Base-by-base conservation (phyloP, 1,284 basidiomycete genomes). In the Cryptococcus sp. region DNA sequence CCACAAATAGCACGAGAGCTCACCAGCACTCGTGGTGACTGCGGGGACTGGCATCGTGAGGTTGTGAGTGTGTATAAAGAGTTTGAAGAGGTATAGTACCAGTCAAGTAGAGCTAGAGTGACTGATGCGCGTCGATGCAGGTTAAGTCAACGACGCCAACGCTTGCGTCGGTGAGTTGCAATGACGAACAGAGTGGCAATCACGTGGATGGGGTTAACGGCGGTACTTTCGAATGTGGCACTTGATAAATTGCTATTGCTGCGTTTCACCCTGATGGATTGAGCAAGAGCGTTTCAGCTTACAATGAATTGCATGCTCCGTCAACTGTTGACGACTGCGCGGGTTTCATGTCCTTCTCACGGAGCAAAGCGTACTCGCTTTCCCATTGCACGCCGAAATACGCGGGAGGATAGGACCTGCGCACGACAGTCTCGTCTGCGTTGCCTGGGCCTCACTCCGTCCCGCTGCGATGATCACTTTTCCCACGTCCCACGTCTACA, bases 11-110 rank as follows among this genome's bases (percentile, higher is more conserved):
- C 22, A 27, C 20, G 17, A 22, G 16, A 41, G 59, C 71, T 55
- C 40, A 73, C 73, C 71, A 59, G 74, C 74, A 54, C 67, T 70
- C 47, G 74, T 74, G 45, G 73, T 74, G 17, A 72, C 69, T 48
- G 72, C 66, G 56, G 73, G 61, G 55, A 76, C 71, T 41, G 74
- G 73, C 74, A 76, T 76, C 35, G 38, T 62, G 54, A 27, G 17
- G 35, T 8, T 31, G 8, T n/a, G 19, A 31, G 11, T 15, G n/a
- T 5, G 38, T 20, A 47, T 15, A 19, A 5, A 16, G 27, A 25
- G 46, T 25, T 6, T 25, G 25, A 6, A 17, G 27, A 50, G 5
- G 52, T 17, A 44, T 10, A 1, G 31, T 15, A 2, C 16, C 17
- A 42, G 40, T 11, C n/a, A 47, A 25, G 16, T 31, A 20, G 35